Evolutionary conservation across 1,139 yeast genomes (phyloP).

Genomic region (Hanseniaspora uvarum): DNA sequence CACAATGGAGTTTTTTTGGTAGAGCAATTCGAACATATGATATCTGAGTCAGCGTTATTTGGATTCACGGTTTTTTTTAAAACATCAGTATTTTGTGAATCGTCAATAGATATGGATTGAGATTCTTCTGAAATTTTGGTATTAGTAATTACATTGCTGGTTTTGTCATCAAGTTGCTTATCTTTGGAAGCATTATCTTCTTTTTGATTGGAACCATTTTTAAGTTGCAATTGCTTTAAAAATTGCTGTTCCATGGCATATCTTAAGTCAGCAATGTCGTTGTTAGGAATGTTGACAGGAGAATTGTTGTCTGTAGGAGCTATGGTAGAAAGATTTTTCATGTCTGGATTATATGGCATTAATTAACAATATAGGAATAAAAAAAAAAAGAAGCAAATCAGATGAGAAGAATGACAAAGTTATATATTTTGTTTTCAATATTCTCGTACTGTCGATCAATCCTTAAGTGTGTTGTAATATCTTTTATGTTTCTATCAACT

Average conservation of each 20-base stretch:
- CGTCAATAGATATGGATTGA: neutral
- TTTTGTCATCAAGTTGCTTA: conserved; percentile 35
- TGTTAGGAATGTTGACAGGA: neutral
- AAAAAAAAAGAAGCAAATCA: too few species aligned
- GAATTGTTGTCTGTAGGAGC: neutral
- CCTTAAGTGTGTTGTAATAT: too few species aligned
- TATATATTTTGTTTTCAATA: too few species aligned
- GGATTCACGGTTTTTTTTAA: conserved; percentile 16
- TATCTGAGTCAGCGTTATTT: conserved; percentile 40
- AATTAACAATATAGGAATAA: too few species aligned
- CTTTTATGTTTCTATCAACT: too few species aligned
- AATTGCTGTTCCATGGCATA: conserved; percentile 15
- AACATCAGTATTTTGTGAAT: neutral
- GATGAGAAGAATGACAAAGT: too few species aligned
- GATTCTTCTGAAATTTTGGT: too few species aligned
- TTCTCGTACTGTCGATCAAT: too few species aligned
- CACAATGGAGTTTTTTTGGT: conserved; percentile 90
- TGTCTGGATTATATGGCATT: neutral
- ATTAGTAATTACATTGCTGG: neutral
- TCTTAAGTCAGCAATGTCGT: conserved; percentile 14
- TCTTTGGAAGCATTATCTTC: neutral
- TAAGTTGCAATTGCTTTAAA: conserved; percentile 8
- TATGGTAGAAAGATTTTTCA: neutral
- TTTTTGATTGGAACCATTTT: neutral
- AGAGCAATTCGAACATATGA: conserved; percentile 80